Base-by-base conservation (phyloP, 148 eudicot genomes). In the Vaccinium corymbosum region DNA sequence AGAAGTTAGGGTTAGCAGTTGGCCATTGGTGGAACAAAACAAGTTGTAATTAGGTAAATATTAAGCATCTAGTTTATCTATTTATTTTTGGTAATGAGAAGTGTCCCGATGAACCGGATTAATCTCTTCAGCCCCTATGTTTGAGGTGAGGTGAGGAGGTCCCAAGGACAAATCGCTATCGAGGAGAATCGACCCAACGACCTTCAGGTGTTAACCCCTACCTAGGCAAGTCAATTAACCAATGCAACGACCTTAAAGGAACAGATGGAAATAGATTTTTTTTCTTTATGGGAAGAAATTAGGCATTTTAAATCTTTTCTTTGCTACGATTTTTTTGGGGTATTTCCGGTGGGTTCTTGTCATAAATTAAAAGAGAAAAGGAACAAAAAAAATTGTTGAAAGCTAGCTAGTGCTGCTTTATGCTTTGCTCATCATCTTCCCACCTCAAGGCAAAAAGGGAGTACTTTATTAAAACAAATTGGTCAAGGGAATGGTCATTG, bases 1-100 rank as follows among this genome's bases (percentile, higher is more conserved):
- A 78, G 62, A 86, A 83, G 57, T 74, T 70, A 64, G 85, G 86
- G 85, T 51, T 51, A 61, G 86, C 3, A 68, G 73, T 68, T 68
- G 38, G 27, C 3, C 12, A 68, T 12, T 68, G 73, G 42, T 29
- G 73, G 73, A 14, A 38, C 13, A 17, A 29, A 27, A 29, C 17
- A 68, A 27, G 17, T 27, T 25, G 1, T 68, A 68, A 12, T 68
- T 27, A n/a, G n/a, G n/a, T n/a, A 13, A 25, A 68, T 27, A 68
- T 27, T 68, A 66, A 66, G 72, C 32, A 66, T 25, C 38, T 35
- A 1, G 1, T 35, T 35, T 35, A 35, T 35, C 38, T 35, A 35
- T 35, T 35, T 35, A 35, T 35, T 35, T 35, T 35, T 35, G 38
- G 38, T 35, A 2, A 2, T 35, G 38, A 35, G 2, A 3, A 35